Evolutionary conservation across 75 land plant genomes (phyloP), one percentile per base, ranked within the genome.

Genomic region (Picea sitchensis): DNA sequence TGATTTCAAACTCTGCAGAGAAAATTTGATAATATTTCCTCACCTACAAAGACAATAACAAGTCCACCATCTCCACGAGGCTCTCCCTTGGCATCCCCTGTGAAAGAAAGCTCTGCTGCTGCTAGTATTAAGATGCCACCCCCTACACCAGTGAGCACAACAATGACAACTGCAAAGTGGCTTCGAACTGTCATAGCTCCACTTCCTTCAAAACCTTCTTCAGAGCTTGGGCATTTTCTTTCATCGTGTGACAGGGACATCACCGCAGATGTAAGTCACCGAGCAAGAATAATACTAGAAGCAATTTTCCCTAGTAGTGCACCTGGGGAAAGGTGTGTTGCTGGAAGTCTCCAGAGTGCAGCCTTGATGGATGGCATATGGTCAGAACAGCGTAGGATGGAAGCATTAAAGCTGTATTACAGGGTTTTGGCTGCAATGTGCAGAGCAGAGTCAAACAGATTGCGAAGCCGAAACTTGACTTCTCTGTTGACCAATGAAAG

Each of bases 161-260:
- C 99, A 61, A 92, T 95, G 95, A 91, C 98, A 63, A 95, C 99
- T 72, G 99, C 98, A 75, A 94, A 91, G 82, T 96, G 99, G 99
- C 94, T 96, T 20, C 84, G 98, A 13, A 89, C 90, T 65, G 84
- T 91, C 5, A 85, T 96, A 64, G 84, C 92, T 76, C 92, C 98
- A 18, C 89, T 95, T 78, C 85, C 92, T 61, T 79, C 94, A 34
- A 88, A 86, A 77, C 99, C 99, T 15, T 92, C 95, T 75, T 65
- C 83, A 41, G 90, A 88, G 81, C 85, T 96, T 67, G 84, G 78
- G 72, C 86, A 81, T 4, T 95, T 90, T 59, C 78, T 96, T 31
- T 83, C 85, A 57, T 90, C 91, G 26, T 96, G 95, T 86, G 95
- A 92, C 78, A 84, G 47, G 73, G 95, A 95, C 77, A 77, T 95